phyloP scores from a whole-genome alignment of 2,329 filamentous ascomycete species.

The Stagonosporopsis chrysanthemi region DNA sequence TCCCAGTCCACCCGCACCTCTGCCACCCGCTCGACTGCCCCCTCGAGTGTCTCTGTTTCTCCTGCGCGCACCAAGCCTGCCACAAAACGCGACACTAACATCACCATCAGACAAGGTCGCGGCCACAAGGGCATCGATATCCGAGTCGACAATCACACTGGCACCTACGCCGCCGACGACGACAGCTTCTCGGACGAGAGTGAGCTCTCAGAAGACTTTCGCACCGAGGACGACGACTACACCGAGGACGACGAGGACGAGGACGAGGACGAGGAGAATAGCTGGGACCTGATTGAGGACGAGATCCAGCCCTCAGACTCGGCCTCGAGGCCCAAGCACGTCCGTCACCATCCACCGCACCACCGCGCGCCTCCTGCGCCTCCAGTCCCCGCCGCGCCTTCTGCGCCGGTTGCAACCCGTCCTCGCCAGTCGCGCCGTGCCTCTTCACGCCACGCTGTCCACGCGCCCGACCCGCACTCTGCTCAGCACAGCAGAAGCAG shows the following conservation, averaged over 20 bases:
- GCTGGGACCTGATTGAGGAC: slow-evolving; percentile 42
- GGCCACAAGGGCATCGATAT: slow-evolving; percentile 47
- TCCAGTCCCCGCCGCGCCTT: slow-evolving; percentile 38
- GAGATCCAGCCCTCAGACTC: slow-evolving; percentile 60
- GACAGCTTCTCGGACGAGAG: slow-evolving; percentile 28
- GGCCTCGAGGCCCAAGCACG: slow-evolving; percentile 51
- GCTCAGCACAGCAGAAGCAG: slow-evolving; percentile 45
- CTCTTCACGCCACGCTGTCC: slow-evolving; percentile 48
- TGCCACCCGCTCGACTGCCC: slow-evolving; percentile 32
- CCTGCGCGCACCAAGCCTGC: slow-evolving; percentile 30
- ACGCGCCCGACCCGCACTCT: slow-evolving; percentile 42
- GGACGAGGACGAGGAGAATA: slow-evolving; percentile 35
- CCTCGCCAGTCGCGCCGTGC: slow-evolving; percentile 51
- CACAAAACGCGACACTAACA: slow-evolving; percentile 48
- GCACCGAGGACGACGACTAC: slow-evolving; percentile 29
- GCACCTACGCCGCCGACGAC: slow-evolving; percentile 43
- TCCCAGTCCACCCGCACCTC: slow-evolving; percentile 36
- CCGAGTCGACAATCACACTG: slow-evolving; percentile 47
- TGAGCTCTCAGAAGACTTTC: slow-evolving; percentile 23
- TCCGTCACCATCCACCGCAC: slow-evolving; percentile 40
- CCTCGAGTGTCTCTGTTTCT: slow-evolving; percentile 42
- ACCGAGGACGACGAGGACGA: slow-evolving; percentile 32
- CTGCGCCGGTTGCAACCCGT: slow-evolving; percentile 45
- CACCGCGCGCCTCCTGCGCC: slow-evolving; percentile 33
- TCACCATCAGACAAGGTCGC: slow-evolving; percentile 43